Conservation (phyloP, 495 filamentous ascomycete species). For the Annulohypoxylon moriforme region DNA sequence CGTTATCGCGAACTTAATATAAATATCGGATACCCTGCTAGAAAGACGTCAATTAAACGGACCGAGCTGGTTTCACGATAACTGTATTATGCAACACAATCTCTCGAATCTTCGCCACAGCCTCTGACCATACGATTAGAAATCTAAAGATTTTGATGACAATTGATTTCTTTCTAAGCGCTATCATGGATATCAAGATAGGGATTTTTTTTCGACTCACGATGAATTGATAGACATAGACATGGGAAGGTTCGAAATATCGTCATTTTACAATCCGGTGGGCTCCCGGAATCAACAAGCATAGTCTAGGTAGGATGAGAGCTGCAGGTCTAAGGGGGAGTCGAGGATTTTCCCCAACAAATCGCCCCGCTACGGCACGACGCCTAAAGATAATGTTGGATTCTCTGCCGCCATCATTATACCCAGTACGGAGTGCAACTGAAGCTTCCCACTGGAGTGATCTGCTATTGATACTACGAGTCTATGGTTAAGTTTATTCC, state of each 20-base stretch:
- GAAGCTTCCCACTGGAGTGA: background rate
- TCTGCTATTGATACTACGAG: background rate
- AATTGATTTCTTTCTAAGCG: background rate
- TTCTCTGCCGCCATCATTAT: background rate
- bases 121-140: constrained; percentile 34
- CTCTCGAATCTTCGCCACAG: constrained; percentile 19
- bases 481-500: background rate
- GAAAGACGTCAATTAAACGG: constrained; percentile 34
- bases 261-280: constrained; percentile 27
- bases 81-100: constrained; percentile 23
- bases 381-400: background rate
- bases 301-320: constrained; percentile 5
- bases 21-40: constrained; percentile 28
- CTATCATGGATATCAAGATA: constrained; percentile 1
- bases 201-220: background rate
- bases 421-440: background rate
- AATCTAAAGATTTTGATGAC: constrained; percentile 25
- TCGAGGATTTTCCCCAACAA: constrained; percentile 6
- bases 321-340: background rate
- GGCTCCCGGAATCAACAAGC: background rate
- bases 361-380: background rate
- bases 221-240: background rate
- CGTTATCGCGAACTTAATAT: constrained; percentile 33
- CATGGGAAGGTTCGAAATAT: constrained; percentile 2
- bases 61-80: constrained; percentile 33